A percentile compares a stretch with the other conserved stretches of the same genome.
These are phyloP conservation scores for Pyrus hybrid DNA, from an alignment of 331 rosid genomes.

Conservation along the genomic window DNA sequence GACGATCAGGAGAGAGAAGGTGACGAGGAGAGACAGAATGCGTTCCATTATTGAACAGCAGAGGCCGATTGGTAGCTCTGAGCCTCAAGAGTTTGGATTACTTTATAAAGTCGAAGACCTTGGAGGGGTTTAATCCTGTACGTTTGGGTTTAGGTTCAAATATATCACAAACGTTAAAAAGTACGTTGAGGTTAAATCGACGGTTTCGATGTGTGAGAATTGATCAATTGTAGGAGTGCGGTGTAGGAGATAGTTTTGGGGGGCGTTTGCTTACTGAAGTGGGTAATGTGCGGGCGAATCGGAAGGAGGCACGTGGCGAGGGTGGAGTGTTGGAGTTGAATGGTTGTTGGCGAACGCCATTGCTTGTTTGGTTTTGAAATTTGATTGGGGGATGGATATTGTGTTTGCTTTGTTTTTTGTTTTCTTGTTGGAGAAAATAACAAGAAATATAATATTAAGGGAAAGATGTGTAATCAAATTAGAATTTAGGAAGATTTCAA, in stretches of 20 bases:
- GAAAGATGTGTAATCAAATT: too few species aligned
- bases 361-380: conserved; percentile 15
- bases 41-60: conserved; percentile 23
- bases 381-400: not conserved
- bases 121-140: not conserved
- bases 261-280: conserved; percentile 21
- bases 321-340: conserved; percentile 15
- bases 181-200: not conserved
- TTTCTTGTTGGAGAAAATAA: not conserved
- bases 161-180: not conserved
- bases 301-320: not conserved
- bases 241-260: not conserved
- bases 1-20: conserved; percentile 23
- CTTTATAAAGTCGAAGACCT: conserved; percentile 8
- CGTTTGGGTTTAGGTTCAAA: not conserved
- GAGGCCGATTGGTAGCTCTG: not conserved
- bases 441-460: too few species aligned
- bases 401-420: not conserved
- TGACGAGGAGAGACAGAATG: conserved; percentile 2
- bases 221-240: not conserved
- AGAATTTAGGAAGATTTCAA: too few species aligned
- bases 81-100: not conserved
- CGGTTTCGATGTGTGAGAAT: not conserved
- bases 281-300: not conserved
- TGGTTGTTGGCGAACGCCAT: conserved; percentile 9